phyloP scores from a whole-genome alignment of 768 basidiomycete genomes.

The Cystoderma amianthinum region DNA sequence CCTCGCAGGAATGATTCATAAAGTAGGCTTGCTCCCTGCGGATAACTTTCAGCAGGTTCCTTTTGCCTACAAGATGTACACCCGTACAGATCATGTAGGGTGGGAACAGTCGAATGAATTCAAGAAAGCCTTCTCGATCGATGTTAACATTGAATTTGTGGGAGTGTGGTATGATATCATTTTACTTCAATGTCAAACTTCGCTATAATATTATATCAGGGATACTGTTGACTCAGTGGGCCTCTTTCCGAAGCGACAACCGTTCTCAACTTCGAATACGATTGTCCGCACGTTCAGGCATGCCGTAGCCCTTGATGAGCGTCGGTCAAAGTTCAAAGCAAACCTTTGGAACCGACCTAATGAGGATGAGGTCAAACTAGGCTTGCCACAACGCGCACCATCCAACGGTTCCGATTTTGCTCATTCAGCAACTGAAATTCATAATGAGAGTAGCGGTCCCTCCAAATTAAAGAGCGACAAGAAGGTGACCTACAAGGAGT shows the following conservation, averaged over 20 bases:
- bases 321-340: constrained; percentile 51
- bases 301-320: constrained; percentile 59
- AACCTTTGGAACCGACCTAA: constrained; percentile 40
- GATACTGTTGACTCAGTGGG: constrained; percentile 67
- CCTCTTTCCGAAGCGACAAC: constrained; percentile 42
- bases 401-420: not conserved
- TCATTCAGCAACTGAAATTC: constrained; percentile 1
- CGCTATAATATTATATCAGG: constrained; percentile 22
- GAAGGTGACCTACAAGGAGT: not conserved
- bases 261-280: constrained; percentile 50
- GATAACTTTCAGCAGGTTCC: constrained; percentile 50
- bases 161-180: constrained; percentile 40
- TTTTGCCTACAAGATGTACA: constrained; percentile 61
- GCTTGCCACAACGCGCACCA: constrained; percentile 4
- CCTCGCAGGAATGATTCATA: constrained; percentile 46
- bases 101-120: constrained; percentile 45
- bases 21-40: constrained; percentile 40
- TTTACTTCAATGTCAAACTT: not conserved
- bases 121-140: constrained; percentile 47
- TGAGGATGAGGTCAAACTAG: constrained; percentile 16
- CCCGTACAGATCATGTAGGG: constrained; percentile 38
- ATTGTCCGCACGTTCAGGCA: constrained; percentile 57
- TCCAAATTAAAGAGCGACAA: constrained; percentile 1
- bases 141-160: constrained; percentile 50
- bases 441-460: constrained; percentile 3